Base-by-base conservation (phyloP, 2,329 filamentous ascomycete species). In the Monilinia polystroma region DNA sequence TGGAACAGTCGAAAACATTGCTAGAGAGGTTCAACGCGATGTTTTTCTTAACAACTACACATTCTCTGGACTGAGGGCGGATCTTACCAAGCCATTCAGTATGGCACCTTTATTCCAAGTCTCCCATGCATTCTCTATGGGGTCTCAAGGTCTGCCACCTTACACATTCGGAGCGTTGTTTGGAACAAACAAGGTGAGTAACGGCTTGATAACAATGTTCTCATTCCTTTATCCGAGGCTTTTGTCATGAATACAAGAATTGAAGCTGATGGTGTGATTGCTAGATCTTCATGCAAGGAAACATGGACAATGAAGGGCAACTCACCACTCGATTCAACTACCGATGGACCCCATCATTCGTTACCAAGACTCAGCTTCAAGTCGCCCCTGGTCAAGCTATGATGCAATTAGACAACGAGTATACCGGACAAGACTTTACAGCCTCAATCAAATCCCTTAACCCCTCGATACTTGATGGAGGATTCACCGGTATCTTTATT, bases 51-150 rank as follows among this genome's bases (percentile, higher is more conserved):
- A 90, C 81, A 97, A 97, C 84, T 91, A 92, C 80, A 96, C 95
- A 88, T 98, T 99, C 84, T 91, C 92, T 55, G 95, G 95, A 76
- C 86, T 99, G 79, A 91, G 94, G 78, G 96, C 94, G 79, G 95
- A 99, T 80, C 84, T 98, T 78, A 97, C 93, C 78, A 98, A 97
- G 85, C 89, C 92, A 77, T 96, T 98, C 82, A 95, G 93, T 85
- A 87, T 96, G 79, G 87, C 89, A 67, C 95, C 95, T 67, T 83
- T 98, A 73, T 99, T 99, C 85, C 94, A 98, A 81, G 91, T 97
- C 74, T 97, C 94, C 72, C 95, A 99, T 82, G 92, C 95, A 74
- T 95, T 99, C 79, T 90, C 94, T 66, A 92, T 97, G 87, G 94
- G 95, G 74, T 86, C 86, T 54, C 92, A 97, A 80, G 88, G 90